Percentiles rank a stretch among this genome's conserved stretches.
Evolutionary conservation across 1,284 basidiomycete genomes (phyloP).

Genomic region (Quambalaria eucalypti): DNA sequence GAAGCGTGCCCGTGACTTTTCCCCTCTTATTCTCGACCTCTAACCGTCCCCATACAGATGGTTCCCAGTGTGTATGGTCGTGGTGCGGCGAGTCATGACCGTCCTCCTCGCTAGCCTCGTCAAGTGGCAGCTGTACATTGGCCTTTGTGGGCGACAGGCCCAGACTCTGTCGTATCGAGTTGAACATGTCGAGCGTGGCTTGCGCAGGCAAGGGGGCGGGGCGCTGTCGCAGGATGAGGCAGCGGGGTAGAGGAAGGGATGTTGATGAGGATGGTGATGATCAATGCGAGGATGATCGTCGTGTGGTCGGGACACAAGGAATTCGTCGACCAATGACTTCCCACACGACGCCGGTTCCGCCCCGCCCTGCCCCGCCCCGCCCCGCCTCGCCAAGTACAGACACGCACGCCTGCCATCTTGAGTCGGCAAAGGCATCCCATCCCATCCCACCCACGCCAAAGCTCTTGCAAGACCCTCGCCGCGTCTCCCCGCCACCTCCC

Average conservation of each 20-base stretch:
- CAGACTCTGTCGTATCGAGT: not conserved
- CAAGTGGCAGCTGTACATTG: not conserved
- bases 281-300: too few species aligned
- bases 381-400: too few species aligned
- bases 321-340: too few species aligned
- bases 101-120: not conserved
- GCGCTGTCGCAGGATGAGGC: not conserved
- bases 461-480: too few species aligned
- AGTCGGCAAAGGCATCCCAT: too few species aligned
- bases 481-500: too few species aligned
- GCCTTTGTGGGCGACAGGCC: not conserved
- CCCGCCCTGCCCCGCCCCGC: too few species aligned
- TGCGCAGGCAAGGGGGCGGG: not conserved
- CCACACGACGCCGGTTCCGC: too few species aligned
- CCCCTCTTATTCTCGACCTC: not conserved
- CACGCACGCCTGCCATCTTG: too few species aligned
- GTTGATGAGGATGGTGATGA: conserved; percentile 9
- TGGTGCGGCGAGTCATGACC: not conserved
- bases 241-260: conserved; percentile 5
- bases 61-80: not conserved
- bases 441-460: too few species aligned
- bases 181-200: not conserved
- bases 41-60: not conserved
- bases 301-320: too few species aligned
- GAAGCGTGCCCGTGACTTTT: not conserved